Conservation (phyloP, 1,284 basidiomycete genomes). For the Uromyces viciae-fabae region DNA sequence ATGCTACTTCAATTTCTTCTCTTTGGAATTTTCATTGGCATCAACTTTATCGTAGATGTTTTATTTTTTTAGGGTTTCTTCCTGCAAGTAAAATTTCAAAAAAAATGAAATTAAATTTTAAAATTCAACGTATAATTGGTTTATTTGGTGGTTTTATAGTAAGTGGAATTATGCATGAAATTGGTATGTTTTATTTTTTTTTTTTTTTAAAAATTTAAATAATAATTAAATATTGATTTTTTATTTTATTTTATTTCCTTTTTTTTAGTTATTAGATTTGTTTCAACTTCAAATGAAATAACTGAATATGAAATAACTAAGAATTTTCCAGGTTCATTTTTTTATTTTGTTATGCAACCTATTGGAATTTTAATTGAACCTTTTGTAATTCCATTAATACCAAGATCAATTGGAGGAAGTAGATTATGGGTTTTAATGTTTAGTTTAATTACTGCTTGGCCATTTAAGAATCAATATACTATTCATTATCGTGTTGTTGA, state of each 20-base stretch:
- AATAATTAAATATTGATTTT: no score
- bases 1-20: conserved; percentile 58
- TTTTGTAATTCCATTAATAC: conserved; percentile 32
- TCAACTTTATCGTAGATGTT: conserved; percentile 37
- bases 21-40: conserved; percentile 62
- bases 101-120: not conserved
- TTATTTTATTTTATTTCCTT: no score
- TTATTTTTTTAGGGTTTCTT: not conserved
- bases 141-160: conserved; percentile 24
- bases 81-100: not conserved
- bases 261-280: conserved; percentile 23
- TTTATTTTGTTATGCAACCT: conserved; percentile 38
- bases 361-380: conserved; percentile 41
- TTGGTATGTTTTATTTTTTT: not conserved
- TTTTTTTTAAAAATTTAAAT: no score
- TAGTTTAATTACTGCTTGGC: conserved; percentile 13
- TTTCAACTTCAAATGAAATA: conserved; percentile 2
- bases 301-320: conserved; percentile 12
- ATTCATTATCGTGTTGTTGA: conserved; percentile 24
- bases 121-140: not conserved
- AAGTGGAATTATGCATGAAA: conserved; percentile 30
- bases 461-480: conserved; percentile 25
- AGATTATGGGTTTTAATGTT: conserved; percentile 27
- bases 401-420: conserved; percentile 17
- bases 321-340: conserved; percentile 12